Evolutionary conservation across 192 early-diverging fungal genomes (phyloP), one percentile per base, ranked within the genome.

Genomic region (Entomortierella parvispora): DNA sequence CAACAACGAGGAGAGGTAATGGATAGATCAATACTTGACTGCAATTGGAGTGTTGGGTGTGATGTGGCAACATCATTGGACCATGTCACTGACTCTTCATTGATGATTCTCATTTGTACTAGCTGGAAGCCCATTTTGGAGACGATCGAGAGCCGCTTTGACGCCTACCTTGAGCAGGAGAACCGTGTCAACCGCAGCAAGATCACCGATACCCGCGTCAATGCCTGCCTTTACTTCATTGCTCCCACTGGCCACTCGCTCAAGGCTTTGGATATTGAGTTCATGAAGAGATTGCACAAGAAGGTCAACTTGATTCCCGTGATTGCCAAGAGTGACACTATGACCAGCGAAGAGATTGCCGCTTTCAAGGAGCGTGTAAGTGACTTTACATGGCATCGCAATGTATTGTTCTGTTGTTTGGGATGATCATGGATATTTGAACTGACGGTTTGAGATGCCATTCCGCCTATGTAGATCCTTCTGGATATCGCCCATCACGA

Each of bases 101-200:
- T 9, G 28, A 33, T 22, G 33, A 0, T 54, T 10, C 5, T 22
- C 60, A 15, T 56, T 45, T 20, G 48, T 52, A 29, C 77, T 69
- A 94, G 93, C 79, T 99, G 97, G 97, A 94, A 97, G 79, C 96
- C 97, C 7, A 96, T 99, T 75, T 79, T 96, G 67, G 90, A 96
- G 69, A 92, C 94, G 80, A 97, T 99, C 80, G 94, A 98, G 86
- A 90, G 93, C 51, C 95, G 96, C 69, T 98, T 95, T 81, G 94
- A 94, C 63, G 86, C 91, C 22, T 99, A 93, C 71, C 83, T 99
- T 42, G 91, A 94, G 22, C 94, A 97, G 86, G 97, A 99, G 81
- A 92, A 95, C 79, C 84, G 89, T 52, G 95, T 89, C 79, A 97
- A 89, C 84, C 91, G 90, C 69, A 91, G 83, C 81, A 90, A 91